Base-by-base conservation (phyloP, 805 yeast genomes). In the Candida taoyuanica region DNA sequence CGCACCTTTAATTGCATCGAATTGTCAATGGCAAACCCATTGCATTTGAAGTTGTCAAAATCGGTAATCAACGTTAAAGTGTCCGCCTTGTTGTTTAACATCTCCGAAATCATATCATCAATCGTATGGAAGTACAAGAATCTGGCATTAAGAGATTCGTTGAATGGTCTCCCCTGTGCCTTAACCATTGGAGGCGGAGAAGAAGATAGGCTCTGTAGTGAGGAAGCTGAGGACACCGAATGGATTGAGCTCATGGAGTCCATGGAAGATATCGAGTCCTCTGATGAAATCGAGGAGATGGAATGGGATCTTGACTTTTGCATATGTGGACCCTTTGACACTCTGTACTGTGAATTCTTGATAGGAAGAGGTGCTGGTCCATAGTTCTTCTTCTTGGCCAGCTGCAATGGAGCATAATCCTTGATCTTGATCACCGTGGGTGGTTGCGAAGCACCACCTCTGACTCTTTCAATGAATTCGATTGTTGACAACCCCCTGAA, bases 81-180 rank as follows among this genome's bases (percentile, higher is more conserved):
- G 2, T 39, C 42, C 5, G 26, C 51, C 26, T 44, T 40, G 30
- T 30, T 36, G 30, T 43, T 48, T 26, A 51, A 20, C 20, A 55
- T 9, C 25, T 49, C 47, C 1, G 47, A 40, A 15, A 53, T 47
- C 37, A 55, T 29, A 16, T 48, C 50, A n/a, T 55, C 55, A 5
- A 49, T 47, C 3, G 54, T 46, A 7, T 40, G 17, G 37, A 51
- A 55, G 31, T 46, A 45, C n/a, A 52, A 27, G 37, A 55, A 55
- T 29, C 58, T 44, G 5, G 58, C 58, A 16, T 48, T 45, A 21
- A 55, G 34, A 11, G 44, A 45, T 13, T 50, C 53, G 24, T 52
- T 55, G 38, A 52, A 55, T 9, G 60, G 60, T 36, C 60, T 44
- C 14, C 60, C 60, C 27, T 55, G 58, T n/a, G 50, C 33, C 33